These are phyloP conservation scores for Aegilops bicornis DNA, from an alignment of 176 grass and related monocot species.

Conservation along the genomic window DNA sequence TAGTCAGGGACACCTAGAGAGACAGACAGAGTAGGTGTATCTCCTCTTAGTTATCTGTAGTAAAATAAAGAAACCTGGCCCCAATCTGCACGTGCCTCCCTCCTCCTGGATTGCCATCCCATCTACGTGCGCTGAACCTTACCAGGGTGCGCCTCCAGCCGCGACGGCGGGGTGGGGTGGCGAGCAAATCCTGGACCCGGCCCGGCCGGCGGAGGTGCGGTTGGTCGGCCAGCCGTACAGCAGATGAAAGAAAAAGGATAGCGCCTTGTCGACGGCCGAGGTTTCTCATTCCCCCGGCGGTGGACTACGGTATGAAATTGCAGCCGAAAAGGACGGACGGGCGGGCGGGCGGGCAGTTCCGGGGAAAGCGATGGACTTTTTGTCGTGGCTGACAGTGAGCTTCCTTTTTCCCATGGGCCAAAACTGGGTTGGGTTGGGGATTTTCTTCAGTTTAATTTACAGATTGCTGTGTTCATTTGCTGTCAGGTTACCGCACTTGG, in stretches of 20 bases:
- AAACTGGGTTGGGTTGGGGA: neutral
- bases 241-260: too few species aligned
- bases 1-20: neutral
- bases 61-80: neutral
- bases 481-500: neutral
- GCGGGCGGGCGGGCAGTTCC: too few species aligned
- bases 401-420: neutral
- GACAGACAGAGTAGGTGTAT: neutral
- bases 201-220: neutral
- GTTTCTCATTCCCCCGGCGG: neutral
- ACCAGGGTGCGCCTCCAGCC: neutral
- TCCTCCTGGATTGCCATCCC: neutral
- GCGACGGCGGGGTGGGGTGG: constrained; percentile 6
- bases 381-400: neutral
- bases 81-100: constrained; percentile 20
- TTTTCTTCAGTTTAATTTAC: neutral
- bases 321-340: constrained; percentile 9
- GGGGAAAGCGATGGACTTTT: constrained; percentile 1
- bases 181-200: neutral
- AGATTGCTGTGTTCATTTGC: neutral
- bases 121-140: constrained; percentile 26
- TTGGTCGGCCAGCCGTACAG: constrained; percentile 26
- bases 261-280: constrained; percentile 11
- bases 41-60: neutral
- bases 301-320: constrained; percentile 1